Evolutionary conservation across 768 basidiomycete genomes (phyloP).

Genomic region (Boletus rex-veris): DNA sequence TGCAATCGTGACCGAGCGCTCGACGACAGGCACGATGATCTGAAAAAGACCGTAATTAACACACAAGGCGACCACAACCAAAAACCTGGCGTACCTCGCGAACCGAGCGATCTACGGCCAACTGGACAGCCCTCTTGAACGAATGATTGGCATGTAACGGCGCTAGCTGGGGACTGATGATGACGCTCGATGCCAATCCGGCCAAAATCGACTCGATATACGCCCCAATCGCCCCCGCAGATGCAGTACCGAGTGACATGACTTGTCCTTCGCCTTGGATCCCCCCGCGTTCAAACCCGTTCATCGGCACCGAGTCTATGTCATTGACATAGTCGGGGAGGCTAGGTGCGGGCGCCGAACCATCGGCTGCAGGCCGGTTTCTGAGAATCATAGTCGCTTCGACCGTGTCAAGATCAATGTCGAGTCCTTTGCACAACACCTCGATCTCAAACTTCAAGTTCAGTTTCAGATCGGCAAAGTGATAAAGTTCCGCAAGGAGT

Average conservation of each 20-base stretch:
- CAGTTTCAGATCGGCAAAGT: constrained; percentile 92
- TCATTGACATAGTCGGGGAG: constrained; percentile 79
- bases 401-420: constrained; percentile 80
- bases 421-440: constrained; percentile 87
- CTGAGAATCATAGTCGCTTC: constrained; percentile 83
- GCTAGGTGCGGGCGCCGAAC: constrained; percentile 46
- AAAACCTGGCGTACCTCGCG: constrained; percentile 63
- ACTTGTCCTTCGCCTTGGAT: constrained; percentile 56
- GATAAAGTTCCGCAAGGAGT: constrained; percentile 92
- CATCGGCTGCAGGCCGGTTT: constrained; percentile 64
- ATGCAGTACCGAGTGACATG: constrained; percentile 55
- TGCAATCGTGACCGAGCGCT: constrained; percentile 96
- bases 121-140: constrained; percentile 87
- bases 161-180: constrained; percentile 72
- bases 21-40: constrained; percentile 97
- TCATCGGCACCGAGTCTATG: constrained; percentile 76
- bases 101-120: constrained; percentile 91
- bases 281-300: constrained; percentile 57
- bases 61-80: not conserved
- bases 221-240: constrained; percentile 63
- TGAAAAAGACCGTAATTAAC: constrained; percentile 26
- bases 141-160: constrained; percentile 72
- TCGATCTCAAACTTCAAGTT: constrained; percentile 99
- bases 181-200: constrained; percentile 66
- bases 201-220: constrained; percentile 82